Percentiles rank a stretch among this genome's conserved stretches.
phyloP scores from a whole-genome alignment of 495 filamentous ascomycete species.

The Aspergillus hancockii region DNA sequence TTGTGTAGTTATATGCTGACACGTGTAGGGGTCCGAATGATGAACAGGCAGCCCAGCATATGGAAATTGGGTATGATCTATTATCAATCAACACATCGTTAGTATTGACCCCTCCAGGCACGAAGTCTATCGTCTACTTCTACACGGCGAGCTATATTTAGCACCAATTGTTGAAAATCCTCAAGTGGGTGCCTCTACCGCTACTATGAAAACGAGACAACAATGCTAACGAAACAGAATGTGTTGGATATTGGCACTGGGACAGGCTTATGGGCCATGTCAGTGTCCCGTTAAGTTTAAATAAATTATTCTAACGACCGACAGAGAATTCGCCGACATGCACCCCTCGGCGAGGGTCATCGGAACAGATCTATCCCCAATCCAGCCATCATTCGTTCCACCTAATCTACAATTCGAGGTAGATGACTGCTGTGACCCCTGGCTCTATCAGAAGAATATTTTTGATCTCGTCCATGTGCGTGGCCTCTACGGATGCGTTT shows the following conservation, averaged over 20 bases:
- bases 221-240: slow-evolving; percentile 13
- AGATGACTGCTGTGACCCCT: slow-evolving; percentile 54
- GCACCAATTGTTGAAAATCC: slow-evolving; percentile 6
- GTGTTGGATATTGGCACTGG: slow-evolving; percentile 21
- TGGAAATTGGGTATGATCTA: not conserved
- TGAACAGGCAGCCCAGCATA: not conserved
- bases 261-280: slow-evolving; percentile 17
- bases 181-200: not conserved
- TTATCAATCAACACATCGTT: too few relatives aligned
- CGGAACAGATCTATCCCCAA: slow-evolving; percentile 48
- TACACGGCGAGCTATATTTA: slow-evolving; percentile 9
- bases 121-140: slow-evolving; percentile 11
- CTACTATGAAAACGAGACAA: not conserved
- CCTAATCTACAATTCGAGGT: slow-evolving; percentile 56
- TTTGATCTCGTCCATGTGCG: slow-evolving; percentile 58
- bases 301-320: not conserved
- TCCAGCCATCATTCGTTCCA: slow-evolving; percentile 40
- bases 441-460: slow-evolving; percentile 49
- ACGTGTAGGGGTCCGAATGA: slow-evolving; percentile 2
- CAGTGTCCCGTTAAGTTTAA: not conserved
- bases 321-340: slow-evolving; percentile 27
- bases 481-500: not conserved
- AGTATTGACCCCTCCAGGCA: slow-evolving; percentile 8
- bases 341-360: slow-evolving; percentile 28
- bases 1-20: not conserved